These are phyloP conservation scores for Letharia lupina DNA, from an alignment of 495 filamentous ascomycete genomes.

Conservation along the genomic window DNA sequence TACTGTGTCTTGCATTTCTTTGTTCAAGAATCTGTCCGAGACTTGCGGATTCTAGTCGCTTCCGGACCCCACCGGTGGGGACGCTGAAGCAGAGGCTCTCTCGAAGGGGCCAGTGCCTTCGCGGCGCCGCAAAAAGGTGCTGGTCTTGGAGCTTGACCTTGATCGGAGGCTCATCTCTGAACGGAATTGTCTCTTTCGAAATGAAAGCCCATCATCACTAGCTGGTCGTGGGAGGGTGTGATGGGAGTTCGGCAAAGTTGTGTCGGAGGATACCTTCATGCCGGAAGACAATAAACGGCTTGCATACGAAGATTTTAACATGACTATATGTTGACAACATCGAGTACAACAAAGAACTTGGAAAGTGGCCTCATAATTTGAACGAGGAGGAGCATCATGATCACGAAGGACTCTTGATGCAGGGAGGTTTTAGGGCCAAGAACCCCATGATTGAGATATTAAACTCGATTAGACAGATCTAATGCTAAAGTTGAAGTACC, in stretches of 20 bases:
- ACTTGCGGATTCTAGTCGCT: neutral
- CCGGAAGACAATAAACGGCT: neutral
- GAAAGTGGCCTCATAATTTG: neutral
- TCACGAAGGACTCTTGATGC: neutral
- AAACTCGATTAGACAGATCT: neutral
- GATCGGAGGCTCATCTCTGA: neutral
- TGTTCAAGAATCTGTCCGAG: neutral
- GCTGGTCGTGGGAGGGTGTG: neutral
- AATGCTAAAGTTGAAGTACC: neutral
- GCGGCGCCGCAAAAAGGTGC: neutral
- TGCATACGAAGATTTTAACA: neutral
- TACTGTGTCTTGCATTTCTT: neutral
- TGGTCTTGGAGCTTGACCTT: neutral
- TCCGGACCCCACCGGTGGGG: neutral
- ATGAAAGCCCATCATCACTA: neutral
- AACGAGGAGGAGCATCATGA: neutral
- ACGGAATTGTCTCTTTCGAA: too few relatives aligned
- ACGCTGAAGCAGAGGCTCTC: neutral
- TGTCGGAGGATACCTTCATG: too few relatives aligned
- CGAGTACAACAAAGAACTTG: neutral
- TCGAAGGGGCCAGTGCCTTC: neutral
- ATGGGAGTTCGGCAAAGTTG: too few relatives aligned
- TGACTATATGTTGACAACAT: neutral
- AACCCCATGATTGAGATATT: neutral
- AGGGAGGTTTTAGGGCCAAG: neutral